Percentiles rank a stretch among this genome's conserved stretches.
Evolutionary conservation across 192 early-diverging fungal genomes (phyloP).

Genomic region (Backusella morwellensis): DNA sequence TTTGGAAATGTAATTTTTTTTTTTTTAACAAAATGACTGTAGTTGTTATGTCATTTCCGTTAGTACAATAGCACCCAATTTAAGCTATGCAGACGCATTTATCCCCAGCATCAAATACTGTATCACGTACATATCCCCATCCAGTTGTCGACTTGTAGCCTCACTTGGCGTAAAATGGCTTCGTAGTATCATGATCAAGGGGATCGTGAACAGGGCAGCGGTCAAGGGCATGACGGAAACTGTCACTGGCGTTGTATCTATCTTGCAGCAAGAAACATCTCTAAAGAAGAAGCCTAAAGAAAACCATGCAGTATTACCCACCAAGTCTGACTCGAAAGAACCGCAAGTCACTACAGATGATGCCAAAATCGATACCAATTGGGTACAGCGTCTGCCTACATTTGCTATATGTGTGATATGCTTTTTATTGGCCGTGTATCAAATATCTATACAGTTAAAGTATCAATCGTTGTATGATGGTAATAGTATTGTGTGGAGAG

Average conservation of each 20-base stretch:
- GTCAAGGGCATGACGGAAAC: conserved; percentile 58
- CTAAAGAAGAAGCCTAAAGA: not conserved
- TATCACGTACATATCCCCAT: conserved; percentile 58
- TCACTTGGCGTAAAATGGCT: conserved; percentile 63
- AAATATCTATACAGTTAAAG: conserved; percentile 10
- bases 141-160: conserved; percentile 50
- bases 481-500: conserved; percentile 31
- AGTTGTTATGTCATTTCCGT: conserved; percentile 46
- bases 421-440: conserved; percentile 1
- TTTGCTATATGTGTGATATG: not conserved
- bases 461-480: conserved; percentile 16
- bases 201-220: conserved; percentile 58
- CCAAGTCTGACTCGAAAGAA: conserved; percentile 18
- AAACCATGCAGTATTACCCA: not conserved
- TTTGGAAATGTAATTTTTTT: not conserved
- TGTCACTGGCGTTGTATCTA: conserved; percentile 38
- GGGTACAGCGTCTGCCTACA: not conserved
- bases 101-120: conserved; percentile 60
- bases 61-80: conserved; percentile 46
- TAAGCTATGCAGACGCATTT: conserved; percentile 75
- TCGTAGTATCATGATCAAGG: conserved; percentile 70
- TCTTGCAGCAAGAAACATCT: conserved; percentile 44
- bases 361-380: not conserved
- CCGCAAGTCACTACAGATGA: not conserved
- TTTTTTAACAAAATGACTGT: not conserved